phyloP scores from a whole-genome alignment of 2,329 filamentous ascomycete genomes.

The Metarhizium humberi region DNA sequence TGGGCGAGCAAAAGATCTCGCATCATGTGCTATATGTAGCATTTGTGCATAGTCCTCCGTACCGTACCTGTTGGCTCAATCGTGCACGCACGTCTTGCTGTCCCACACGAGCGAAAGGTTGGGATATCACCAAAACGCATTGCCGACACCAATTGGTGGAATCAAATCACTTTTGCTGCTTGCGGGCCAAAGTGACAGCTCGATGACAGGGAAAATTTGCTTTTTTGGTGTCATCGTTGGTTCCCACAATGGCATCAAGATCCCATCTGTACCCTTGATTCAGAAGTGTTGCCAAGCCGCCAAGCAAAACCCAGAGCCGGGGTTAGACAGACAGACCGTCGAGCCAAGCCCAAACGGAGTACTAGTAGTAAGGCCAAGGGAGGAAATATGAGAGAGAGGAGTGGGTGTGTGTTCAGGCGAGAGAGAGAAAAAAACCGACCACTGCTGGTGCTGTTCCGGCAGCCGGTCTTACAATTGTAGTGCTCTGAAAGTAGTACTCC shows the following conservation, averaged over 20 bases:
- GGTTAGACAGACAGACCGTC: neutral
- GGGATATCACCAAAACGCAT: neutral
- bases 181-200: slow-evolving; percentile 15
- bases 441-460: too few species aligned
- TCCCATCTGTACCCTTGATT: neutral
- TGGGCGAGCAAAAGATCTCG: neutral
- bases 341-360: neutral
- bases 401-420: too few species aligned
- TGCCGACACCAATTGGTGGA: neutral
- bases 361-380: neutral
- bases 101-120: neutral
- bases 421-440: too few species aligned
- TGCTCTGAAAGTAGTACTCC: too few species aligned
- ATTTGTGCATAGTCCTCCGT: neutral
- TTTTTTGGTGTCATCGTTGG: slow-evolving; percentile 6
- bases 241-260: neutral
- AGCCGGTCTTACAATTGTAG: too few species aligned
- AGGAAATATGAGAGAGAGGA: too few species aligned
- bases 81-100: neutral
- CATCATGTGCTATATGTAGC: neutral
- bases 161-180: neutral
- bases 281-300: neutral
- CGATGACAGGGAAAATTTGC: slow-evolving; percentile 10
- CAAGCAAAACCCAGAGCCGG: neutral
- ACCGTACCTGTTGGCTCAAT: neutral